Percentiles rank a stretch among this genome's conserved stretches.
These are phyloP conservation scores for Argentina anserina DNA, from an alignment of 306 rosid species.

Conservation along the genomic window DNA sequence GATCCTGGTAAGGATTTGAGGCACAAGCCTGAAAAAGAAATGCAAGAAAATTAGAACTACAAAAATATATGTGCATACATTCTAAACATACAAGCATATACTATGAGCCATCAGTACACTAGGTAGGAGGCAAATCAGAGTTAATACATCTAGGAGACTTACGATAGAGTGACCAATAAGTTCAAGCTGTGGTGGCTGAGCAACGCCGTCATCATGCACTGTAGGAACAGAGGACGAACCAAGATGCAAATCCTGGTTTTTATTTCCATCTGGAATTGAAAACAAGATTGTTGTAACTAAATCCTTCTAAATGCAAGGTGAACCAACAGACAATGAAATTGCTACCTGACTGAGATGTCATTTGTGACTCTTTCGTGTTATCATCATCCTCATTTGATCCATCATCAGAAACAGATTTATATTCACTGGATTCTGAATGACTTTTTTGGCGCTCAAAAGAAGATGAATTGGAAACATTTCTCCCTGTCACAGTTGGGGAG, in stretches of 20 bases:
- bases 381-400: conserved; percentile 70
- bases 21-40: conserved; percentile 78
- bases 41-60: conserved; percentile 25
- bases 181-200: conserved; percentile 76
- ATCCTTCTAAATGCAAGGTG: background rate
- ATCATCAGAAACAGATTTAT: conserved; percentile 69
- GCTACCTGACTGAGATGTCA: conserved; percentile 61
- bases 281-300: conserved; percentile 3
- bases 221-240: conserved; percentile 47
- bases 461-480: conserved; percentile 63
- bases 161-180: conserved; percentile 96
- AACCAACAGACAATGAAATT: conserved; percentile 8
- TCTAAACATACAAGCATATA: conserved; percentile 14
- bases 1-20: conserved; percentile 85
- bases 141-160: conserved; percentile 26
- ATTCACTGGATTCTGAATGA: conserved; percentile 77
- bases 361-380: conserved; percentile 45
- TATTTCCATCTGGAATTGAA: conserved; percentile 43
- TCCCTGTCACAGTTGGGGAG: conserved; percentile 41
- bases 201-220: conserved; percentile 43
- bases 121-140: background rate
- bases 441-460: conserved; percentile 69
- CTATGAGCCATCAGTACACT: conserved; percentile 8
- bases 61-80: conserved; percentile 16
- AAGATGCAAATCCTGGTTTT: conserved; percentile 53